Evolutionary conservation across 805 yeast species (phyloP).

Genomic region (Ogataea polymorpha): DNA sequence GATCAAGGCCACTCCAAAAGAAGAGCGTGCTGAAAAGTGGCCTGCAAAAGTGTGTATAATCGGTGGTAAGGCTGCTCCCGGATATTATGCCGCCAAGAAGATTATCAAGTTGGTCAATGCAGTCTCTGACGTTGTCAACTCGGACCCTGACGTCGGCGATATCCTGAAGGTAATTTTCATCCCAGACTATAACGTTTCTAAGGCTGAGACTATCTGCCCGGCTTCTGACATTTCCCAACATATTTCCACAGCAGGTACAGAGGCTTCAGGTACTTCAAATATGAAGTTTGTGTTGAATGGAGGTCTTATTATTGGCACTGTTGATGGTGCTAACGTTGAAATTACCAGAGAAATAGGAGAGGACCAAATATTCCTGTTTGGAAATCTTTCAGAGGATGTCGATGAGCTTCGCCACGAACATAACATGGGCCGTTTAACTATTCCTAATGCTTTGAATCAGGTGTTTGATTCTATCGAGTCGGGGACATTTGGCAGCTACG

Average conservation of each 20-base stretch:
- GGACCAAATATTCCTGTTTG: slow-evolving; percentile 87
- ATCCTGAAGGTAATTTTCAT: slow-evolving; percentile 81
- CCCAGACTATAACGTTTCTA: slow-evolving; percentile 91
- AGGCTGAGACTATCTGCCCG: slow-evolving; percentile 87
- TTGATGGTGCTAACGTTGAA: slow-evolving; percentile 96
- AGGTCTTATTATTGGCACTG: slow-evolving; percentile 91
- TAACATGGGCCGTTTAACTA: slow-evolving; percentile 51
- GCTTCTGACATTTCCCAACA: slow-evolving; percentile 91
- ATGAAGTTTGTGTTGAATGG: slow-evolving; percentile 95
- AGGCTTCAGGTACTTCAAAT: slow-evolving; percentile 93
- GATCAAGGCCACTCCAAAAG: slow-evolving; percentile 64
- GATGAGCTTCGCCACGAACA: slow-evolving; percentile 81
- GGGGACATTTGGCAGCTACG: slow-evolving; percentile 67
- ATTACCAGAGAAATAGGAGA: slow-evolving; percentile 92
- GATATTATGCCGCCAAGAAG: slow-evolving; percentile 91
- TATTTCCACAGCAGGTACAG: slow-evolving; percentile 96
- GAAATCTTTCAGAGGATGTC: slow-evolving; percentile 85
- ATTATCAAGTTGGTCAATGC: slow-evolving; percentile 82
- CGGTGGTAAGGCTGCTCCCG: slow-evolving; percentile 98
- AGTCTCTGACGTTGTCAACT: slow-evolving; percentile 77
- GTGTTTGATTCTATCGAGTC: slow-evolving; percentile 67
- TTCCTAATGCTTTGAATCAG: slow-evolving; percentile 56
- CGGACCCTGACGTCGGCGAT: slow-evolving; percentile 70
- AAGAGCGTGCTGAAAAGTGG: slow-evolving; percentile 56
- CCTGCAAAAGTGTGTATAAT: slow-evolving; percentile 76